Evolutionary conservation across 768 basidiomycete species (phyloP).

Genomic region (Daedalea quercina): DNA sequence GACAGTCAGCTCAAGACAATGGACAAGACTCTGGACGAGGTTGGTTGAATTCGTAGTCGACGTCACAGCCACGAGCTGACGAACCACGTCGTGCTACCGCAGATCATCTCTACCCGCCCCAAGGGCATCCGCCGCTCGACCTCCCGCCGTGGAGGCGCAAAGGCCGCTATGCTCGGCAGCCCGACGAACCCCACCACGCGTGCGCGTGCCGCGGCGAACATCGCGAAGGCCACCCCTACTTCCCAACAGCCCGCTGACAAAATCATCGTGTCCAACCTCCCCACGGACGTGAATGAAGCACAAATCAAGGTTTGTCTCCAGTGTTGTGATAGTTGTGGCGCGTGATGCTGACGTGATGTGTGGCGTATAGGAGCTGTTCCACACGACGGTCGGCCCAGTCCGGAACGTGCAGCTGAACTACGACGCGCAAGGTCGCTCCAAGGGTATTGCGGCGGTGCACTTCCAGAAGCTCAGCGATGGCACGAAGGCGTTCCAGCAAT

Average conservation of each 20-base stretch:
- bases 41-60: conserved; percentile 29
- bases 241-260: conserved; percentile 57
- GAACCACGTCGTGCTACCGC: conserved; percentile 15
- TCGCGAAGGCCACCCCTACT: conserved; percentile 30
- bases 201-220: conserved; percentile 30
- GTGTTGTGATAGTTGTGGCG: neutral
- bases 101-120: conserved; percentile 67
- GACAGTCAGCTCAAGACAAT: conserved; percentile 40
- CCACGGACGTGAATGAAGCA: conserved; percentile 84
- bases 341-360: neutral
- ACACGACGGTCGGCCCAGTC: conserved; percentile 82
- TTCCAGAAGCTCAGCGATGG: conserved; percentile 88
- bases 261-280: conserved; percentile 94
- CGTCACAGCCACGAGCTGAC: conserved; percentile 18
- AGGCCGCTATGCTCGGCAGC: conserved; percentile 56
- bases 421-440: conserved; percentile 79
- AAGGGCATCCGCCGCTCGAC: conserved; percentile 37
- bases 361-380: conserved; percentile 82
- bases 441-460: conserved; percentile 82
- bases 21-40: conserved; percentile 84
- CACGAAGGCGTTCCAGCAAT: conserved; percentile 85
- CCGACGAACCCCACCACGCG: conserved; percentile 43
- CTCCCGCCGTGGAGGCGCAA: conserved; percentile 38
- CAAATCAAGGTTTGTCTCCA: conserved; percentile 78
- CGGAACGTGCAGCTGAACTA: conserved; percentile 81